These are phyloP conservation scores for Piper longum DNA, from an alignment of 164 flowering plant genomes.

Conservation along the genomic window DNA sequence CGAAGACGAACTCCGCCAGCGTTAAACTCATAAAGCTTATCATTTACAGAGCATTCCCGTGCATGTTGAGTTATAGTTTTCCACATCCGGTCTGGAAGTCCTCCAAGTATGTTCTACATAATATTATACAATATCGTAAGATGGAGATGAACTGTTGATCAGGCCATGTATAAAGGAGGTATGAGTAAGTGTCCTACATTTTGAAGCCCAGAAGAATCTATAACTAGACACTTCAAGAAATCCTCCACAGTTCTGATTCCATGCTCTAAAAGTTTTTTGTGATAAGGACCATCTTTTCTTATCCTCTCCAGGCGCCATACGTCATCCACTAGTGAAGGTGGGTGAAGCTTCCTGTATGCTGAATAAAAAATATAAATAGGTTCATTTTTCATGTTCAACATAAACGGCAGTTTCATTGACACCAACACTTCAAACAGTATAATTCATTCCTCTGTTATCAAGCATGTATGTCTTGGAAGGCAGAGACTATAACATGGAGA, in stretches of 20 bases:
- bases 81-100: conserved; percentile 68
- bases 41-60: conserved; percentile 29
- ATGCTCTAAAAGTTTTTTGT: conserved; percentile 22
- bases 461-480: too few relatives aligned
- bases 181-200: conserved; percentile 24
- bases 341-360: conserved; percentile 83
- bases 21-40: conserved; percentile 20
- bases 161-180: background rate
- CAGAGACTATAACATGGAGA: too few relatives aligned
- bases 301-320: conserved; percentile 83
- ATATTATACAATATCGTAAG: too few relatives aligned
- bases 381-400: conserved; percentile 6
- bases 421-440: background rate
- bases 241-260: conserved; percentile 56
- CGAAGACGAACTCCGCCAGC: conserved; percentile 30
- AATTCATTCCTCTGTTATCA: too few relatives aligned
- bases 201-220: conserved; percentile 28
- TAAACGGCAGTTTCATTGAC: background rate
- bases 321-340: conserved; percentile 59
- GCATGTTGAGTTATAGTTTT: conserved; percentile 54
- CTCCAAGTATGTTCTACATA: conserved; percentile 37
- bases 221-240: conserved; percentile 35
- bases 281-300: conserved; percentile 67
- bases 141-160: background rate
- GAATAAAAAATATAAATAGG: background rate